Base-by-base conservation (phyloP, 2,329 filamentous ascomycete genomes). In the Clarireedia homoeocarpa region DNA sequence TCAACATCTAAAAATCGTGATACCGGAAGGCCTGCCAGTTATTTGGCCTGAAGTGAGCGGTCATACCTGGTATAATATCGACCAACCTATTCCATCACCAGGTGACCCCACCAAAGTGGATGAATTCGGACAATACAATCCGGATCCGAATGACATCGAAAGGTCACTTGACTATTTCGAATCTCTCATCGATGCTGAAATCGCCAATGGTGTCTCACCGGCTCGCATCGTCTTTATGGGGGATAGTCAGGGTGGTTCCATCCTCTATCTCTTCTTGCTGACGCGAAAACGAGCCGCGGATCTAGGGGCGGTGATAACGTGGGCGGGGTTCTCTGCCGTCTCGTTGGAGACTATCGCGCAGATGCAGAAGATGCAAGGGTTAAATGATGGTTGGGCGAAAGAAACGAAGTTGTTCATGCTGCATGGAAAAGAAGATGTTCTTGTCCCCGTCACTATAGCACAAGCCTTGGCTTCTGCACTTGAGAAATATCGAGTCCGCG, bases 211-310 rank as follows among this genome's bases (percentile, higher is more conserved):
- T 3, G 55, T 50, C 0, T 52, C 59, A 30, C 44, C 42, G 5
- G 47, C 51, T 5, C 42, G 53, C 17, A 60, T 61, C 14, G 42
- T 60, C 1, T 57, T 58, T n/a, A 52, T 61, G 48, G 59, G 58
- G 1, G 44, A 59, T 24, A 60, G 59, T 27, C 59, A 61, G 52
- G 58, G 61, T 4, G 51, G 53, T 6, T 48, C 56, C 2, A 52
- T 59, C 23, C 12, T 61, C 9, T 42, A 38, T 4, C 27, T 59
- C 2, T 61, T 60, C 23, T 15, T 61, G 20, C 57, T 60, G 9
- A 57, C 51, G 5, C 24, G 53, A 2, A 51, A 23, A 17, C n/a
- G 53, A 6, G 56, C 53, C 12, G 44, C 44, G 7, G 51, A 54
- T n/a, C n/a, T 58, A 4, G 48, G 51, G 6, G 58, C 58, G 10